Evolutionary conservation across 306 rosid genomes (phyloP), one percentile per base, ranked within the genome.

Genomic region (Hippophae rhamnoides): DNA sequence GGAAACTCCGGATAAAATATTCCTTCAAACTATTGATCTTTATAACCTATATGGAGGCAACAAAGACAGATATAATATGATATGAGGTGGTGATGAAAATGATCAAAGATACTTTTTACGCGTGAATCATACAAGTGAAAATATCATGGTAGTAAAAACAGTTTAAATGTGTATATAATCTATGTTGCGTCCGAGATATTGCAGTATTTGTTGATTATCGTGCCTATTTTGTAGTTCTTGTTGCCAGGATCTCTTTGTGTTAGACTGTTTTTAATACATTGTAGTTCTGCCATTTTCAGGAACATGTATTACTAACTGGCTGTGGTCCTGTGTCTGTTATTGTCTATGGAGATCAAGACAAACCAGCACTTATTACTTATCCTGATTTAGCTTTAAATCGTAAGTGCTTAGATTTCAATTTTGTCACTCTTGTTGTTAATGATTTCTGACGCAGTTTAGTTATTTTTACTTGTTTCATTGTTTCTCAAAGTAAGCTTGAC

Each of bases 331-430:
- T 86, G 62, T 86, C 94, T 51, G 95, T 89, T 48, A 82, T 86
- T 7, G 90, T 89, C 41, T 80, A 78, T 57, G 97, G 97, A 68
- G 97, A 89, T 77, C 86, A 71, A 46, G 82, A 82, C 61, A 89
- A 89, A 77, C 97, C 97, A 26, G 83, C 97, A 13, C 75, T 89
- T 49, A 77, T 89, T 67, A 86, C 94, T 56, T 89, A 89, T 68
- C 97, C 97, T 3, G 97, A 89, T 86, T 63, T 89, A 76, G 97
- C 95, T 14, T 62, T 89, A 71, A 86, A 89, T 73, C 68, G 97
- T 89, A 65, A 71, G 93, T 76, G 40, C 43, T 13, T 25, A 66
- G 46, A 26, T 3, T 58, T 62, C 40, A 54, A 44, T 70, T 59
- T 5, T 41, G 25, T 13, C 38, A 53, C 59, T 54, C 23, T 52